phyloP scores from a whole-genome alignment of 2,329 filamentous ascomycete species.

The Nigrospora oryzae region DNA sequence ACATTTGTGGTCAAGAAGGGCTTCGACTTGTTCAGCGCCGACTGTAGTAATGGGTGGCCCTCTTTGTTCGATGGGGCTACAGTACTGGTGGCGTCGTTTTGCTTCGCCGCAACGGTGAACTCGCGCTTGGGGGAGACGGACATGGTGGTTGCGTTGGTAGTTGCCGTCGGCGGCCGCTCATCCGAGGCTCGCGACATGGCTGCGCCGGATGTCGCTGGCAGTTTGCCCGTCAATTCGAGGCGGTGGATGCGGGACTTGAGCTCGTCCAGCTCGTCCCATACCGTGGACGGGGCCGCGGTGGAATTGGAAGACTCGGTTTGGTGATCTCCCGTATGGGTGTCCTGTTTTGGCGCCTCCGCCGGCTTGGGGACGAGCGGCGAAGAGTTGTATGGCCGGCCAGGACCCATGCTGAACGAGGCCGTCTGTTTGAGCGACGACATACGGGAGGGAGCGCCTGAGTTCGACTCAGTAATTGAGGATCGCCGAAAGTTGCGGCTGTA shows the following conservation, averaged over 20 bases:
- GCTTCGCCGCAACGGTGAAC: slow-evolving; percentile 37
- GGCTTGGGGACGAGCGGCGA: slow-evolving; percentile 48
- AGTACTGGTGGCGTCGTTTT: slow-evolving; percentile 33
- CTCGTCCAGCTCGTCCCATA: slow-evolving; percentile 97
- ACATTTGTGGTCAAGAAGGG: slow-evolving; percentile 60
- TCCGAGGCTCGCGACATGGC: slow-evolving; percentile 66
- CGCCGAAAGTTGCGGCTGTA: slow-evolving; percentile 21
- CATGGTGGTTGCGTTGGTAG: slow-evolving; percentile 75
- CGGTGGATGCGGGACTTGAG: slow-evolving; percentile 88
- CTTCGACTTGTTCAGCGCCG: slow-evolving; percentile 74
- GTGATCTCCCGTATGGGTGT: slow-evolving; percentile 25
- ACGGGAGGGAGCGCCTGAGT: slow-evolving; percentile 29
- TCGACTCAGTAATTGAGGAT: slow-evolving; percentile 40
- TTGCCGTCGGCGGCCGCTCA: slow-evolving; percentile 83
- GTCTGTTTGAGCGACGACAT: slow-evolving; percentile 33
- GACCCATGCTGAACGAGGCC: slow-evolving; percentile 22
- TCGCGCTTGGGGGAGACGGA: slow-evolving; percentile 80
- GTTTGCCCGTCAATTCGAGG: slow-evolving; percentile 81
- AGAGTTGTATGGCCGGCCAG: slow-evolving; percentile 43
- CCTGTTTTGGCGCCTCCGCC: slow-evolving; percentile 25
- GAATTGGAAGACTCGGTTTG: slow-evolving; percentile 78
- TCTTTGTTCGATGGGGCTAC: slow-evolving; percentile 39
- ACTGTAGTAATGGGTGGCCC: slow-evolving; percentile 68
- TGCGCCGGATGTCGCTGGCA: slow-evolving; percentile 73
- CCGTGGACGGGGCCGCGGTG: slow-evolving; percentile 80